Conservation (phyloP, 208 protist species). For the Trypanosoma theileri region DNA sequence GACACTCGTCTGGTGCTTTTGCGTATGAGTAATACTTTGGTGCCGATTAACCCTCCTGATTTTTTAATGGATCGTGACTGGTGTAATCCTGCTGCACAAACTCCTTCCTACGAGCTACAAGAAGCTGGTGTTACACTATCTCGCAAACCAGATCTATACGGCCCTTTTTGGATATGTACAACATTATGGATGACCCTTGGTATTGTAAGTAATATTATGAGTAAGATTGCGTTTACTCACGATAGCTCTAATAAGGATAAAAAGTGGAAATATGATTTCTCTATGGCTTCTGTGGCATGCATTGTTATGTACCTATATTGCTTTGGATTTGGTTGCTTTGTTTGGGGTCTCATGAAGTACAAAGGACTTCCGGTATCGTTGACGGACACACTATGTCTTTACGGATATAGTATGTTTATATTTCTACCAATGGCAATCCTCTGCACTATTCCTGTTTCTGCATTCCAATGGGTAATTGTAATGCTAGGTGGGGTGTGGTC, state of each 20-base stretch:
- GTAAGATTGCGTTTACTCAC: constrained; percentile 50
- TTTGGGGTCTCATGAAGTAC: constrained; percentile 88
- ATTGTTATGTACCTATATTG: constrained; percentile 85
- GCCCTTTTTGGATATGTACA: constrained; percentile 90
- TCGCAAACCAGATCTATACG: constrained; percentile 83
- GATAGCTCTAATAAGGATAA: constrained; percentile 19
- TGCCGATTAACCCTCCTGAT: constrained; percentile 74
- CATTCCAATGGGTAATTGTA: constrained; percentile 75
- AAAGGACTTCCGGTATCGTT: constrained; percentile 74
- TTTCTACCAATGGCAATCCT: constrained; percentile 74
- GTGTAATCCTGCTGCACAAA: constrained; percentile 29
- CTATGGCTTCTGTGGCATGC: constrained; percentile 65
- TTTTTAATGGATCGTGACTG: constrained; percentile 83
- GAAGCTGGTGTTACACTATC: constrained; percentile 53
- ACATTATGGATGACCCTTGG: constrained; percentile 88
- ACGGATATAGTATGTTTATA: constrained; percentile 91
- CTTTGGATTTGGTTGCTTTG: constrained; percentile 65
- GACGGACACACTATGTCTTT: constrained; percentile 77
- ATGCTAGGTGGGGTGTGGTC: constrained; percentile 74
- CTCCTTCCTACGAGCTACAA: constrained; percentile 29
- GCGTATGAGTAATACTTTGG: constrained; percentile 67
- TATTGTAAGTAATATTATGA: constrained; percentile 83
- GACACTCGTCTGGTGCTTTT: constrained; percentile 77
- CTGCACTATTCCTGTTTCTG: constrained; percentile 67
- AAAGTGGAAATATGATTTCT: constrained; percentile 80